Evolutionary conservation across 441 rosid genomes (phyloP).

Genomic region (Corymbia calophylla): DNA sequence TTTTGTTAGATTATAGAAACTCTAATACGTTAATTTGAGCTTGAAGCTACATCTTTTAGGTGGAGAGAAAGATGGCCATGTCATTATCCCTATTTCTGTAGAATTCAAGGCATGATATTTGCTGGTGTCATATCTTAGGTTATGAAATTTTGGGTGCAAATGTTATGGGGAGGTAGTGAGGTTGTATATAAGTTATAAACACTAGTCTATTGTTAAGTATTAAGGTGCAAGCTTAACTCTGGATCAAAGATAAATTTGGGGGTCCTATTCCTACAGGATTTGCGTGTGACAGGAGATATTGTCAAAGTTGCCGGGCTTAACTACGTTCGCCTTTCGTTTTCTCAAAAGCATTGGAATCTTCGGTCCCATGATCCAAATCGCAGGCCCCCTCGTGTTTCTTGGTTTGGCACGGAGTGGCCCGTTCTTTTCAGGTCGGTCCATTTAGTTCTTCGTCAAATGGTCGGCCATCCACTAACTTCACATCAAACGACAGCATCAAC

Average conservation of each 20-base stretch:
- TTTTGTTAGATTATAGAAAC: no score
- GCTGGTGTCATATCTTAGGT: background rate
- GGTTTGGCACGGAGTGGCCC: background rate
- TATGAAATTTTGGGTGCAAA: background rate
- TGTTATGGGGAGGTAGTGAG: background rate
- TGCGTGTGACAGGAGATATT: background rate
- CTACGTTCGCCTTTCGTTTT: background rate
- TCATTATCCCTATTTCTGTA: background rate
- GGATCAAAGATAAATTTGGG: background rate
- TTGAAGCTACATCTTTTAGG: background rate
- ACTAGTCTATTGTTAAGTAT: background rate
- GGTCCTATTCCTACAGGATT: background rate
- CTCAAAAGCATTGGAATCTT: background rate
- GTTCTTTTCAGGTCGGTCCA: background rate
- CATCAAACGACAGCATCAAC: background rate
- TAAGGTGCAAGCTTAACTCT: background rate
- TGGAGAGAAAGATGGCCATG: background rate
- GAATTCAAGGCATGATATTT: background rate
- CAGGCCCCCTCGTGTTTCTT: background rate
- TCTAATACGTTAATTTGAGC: background rate
- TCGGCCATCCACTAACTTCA: background rate
- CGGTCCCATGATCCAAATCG: background rate
- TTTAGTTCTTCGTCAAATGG: background rate
- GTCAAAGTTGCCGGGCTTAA: background rate
- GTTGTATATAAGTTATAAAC: background rate